Evolutionary conservation across 345 rosid genomes (phyloP), one percentile per base, ranked within the genome.

Genomic region (Conringia planisiliqua): DNA sequence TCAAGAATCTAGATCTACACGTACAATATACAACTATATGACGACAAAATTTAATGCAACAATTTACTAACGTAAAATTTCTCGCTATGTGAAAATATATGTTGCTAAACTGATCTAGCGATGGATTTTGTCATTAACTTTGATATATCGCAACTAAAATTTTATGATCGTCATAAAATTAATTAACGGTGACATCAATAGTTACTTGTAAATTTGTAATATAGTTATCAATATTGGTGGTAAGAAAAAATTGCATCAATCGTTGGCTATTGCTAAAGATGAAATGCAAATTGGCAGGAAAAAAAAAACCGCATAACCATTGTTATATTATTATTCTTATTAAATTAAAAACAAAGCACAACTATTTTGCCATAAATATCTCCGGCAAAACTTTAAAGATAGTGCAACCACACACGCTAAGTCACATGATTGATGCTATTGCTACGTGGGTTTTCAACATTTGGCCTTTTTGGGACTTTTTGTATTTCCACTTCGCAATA

Each of bases 401-500:
- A 75, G 18, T 68, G 69, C 56, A 75, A 63, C 47, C 69, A 44
- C 69, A 68, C 74, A 68, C 74, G 44, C 62, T 12, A 75, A 30
- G 56, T 68, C 61, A 75, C 62, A 75, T 68, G 55, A 52, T 60
- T 63, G 61, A 16, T 42, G 70, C 44, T 18, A 26, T 5, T 26
- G 30, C 13, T 61, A 43, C 48, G 59, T 61, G 58, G 68, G 29
- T 16, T 48, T 54, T 52, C 55, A 6, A 63, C 70, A 61, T 51
- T 50, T 48, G 27, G 61, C n/a, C 40, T 36, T 36, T 68, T 36
- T 13, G 33, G 26, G 3, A 71, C 47, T 14, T 46, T 60, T 26
- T 61, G 30, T 48, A 40, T 50, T 51, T 39, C 22, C 42, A 59
- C 75, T 48, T 59, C 48, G 52, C 74, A 70, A 44, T 10, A 58